Conservation (phyloP, 257 asterid genomes). For the Rhazya stricta region DNA sequence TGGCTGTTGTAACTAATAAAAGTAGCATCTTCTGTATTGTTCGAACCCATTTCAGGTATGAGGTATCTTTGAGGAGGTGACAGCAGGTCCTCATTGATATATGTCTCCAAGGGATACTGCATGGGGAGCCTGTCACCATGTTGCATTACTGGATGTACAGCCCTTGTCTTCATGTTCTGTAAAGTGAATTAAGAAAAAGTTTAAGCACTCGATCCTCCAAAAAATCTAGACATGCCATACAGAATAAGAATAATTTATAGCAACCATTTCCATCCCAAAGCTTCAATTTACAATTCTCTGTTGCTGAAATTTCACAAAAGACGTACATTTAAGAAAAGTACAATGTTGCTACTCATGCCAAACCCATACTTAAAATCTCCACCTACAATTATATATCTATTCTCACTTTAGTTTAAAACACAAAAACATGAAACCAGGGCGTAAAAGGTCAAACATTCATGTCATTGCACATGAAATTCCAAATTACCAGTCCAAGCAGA, state of each 20-base stretch:
- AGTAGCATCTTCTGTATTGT: conserved; percentile 33
- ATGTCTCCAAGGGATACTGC: conserved; percentile 53
- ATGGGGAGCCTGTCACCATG: conserved; percentile 30
- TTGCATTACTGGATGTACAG: conserved; percentile 35
- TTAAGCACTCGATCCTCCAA: not conserved
- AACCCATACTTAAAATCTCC: not conserved
- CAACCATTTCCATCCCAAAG: not conserved
- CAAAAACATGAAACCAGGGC: not conserved
- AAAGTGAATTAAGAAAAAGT: not conserved
- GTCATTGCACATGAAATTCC: not conserved
- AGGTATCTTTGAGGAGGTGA: conserved; percentile 63
- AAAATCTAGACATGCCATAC: not conserved
- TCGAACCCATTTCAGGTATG: conserved; percentile 40
- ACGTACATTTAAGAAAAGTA: not conserved
- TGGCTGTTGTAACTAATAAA: conserved; percentile 39
- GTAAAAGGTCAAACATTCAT: not conserved
- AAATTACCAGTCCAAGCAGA: not conserved
- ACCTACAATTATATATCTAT: not conserved
- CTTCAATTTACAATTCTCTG: not conserved
- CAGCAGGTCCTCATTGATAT: conserved; percentile 44
- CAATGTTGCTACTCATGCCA: not conserved
- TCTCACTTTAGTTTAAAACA: not conserved
- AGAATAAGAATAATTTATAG: not conserved
- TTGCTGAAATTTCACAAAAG: not conserved
- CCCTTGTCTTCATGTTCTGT: conserved; percentile 65